phyloP scores from a whole-genome alignment of 805 yeast genomes.

The Wickerhamomyces kurtzmanii region DNA sequence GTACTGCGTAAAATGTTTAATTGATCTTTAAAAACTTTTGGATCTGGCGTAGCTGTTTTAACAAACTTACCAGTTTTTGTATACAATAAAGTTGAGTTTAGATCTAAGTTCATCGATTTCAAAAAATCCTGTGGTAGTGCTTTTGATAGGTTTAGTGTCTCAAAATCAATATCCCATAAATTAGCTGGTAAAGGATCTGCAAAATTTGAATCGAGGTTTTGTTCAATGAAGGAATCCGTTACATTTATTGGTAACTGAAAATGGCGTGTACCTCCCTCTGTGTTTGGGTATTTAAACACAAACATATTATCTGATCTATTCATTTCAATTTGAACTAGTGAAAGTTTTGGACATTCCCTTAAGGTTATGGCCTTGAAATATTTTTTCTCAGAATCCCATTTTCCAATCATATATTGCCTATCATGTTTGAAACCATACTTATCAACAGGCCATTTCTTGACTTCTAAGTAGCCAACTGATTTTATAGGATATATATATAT shows the following conservation, averaged over 20 bases:
- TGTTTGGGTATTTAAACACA: conserved; percentile 9
- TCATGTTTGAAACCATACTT: conserved; percentile 13
- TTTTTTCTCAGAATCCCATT: conserved; percentile 8
- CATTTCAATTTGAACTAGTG: conserved; percentile 7
- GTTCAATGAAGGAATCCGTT: conserved; percentile 7
- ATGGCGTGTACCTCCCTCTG: conserved; percentile 2
- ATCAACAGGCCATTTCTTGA: conserved; percentile 10
- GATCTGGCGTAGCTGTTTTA: conserved; percentile 10
- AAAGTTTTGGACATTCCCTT: conserved; percentile 8
- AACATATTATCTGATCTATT: conserved; percentile 11
- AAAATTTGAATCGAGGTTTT: conserved; percentile 3
- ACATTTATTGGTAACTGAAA: conserved; percentile 12
- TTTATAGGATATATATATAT: conserved; percentile 12
- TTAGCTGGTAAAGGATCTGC: conserved; percentile 5
- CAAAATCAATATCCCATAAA: conserved; percentile 11
- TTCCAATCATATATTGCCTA: conserved; percentile 12
- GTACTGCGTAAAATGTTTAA: conserved; percentile 6
- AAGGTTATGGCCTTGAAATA: conserved; percentile 8
- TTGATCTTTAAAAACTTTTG: conserved; percentile 2
- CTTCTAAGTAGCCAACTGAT: conserved; percentile 6
- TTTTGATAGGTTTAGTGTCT: conserved; percentile 8
- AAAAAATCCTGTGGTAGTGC: conserved; percentile 11
- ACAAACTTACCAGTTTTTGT: conserved; percentile 9
- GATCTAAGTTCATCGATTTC: conserved; percentile 8
- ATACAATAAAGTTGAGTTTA: conserved; percentile 9